Evolutionary conservation across 345 rosid species (phyloP).

Genomic region (Jatropha curcas): DNA sequence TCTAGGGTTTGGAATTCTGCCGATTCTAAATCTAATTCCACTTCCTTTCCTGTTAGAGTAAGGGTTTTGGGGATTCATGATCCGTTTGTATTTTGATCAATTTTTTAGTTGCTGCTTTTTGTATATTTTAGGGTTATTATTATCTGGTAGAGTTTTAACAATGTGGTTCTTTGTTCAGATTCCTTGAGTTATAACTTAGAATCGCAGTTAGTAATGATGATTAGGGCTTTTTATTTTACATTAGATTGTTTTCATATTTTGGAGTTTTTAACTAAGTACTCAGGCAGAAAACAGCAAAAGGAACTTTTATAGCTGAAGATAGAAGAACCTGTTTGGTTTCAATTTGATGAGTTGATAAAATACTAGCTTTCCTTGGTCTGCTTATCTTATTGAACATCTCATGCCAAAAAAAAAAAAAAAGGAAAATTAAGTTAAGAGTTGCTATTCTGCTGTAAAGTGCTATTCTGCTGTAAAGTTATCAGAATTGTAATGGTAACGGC

Average conservation of each 20-base stretch:
- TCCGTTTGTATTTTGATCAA: background rate
- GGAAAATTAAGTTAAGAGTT: no score
- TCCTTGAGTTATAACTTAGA: background rate
- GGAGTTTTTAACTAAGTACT: background rate
- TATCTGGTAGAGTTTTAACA: background rate
- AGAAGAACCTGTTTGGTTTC: background rate
- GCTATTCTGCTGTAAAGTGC: no score
- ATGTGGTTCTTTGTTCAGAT: background rate
- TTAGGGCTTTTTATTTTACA: background rate
- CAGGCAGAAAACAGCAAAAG: background rate
- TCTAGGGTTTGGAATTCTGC: conserved; percentile 55
- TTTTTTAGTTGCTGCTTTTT: background rate
- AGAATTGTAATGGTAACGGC: no score
- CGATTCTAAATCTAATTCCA: conserved; percentile 40
- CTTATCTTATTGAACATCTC: no score
- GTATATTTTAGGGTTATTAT: background rate
- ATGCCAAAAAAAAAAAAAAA: no score
- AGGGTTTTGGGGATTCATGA: background rate
- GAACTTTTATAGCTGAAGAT: background rate
- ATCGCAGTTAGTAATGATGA: background rate
- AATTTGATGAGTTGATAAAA: background rate
- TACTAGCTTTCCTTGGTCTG: no score
- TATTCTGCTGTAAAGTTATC: no score
- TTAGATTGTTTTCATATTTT: background rate
- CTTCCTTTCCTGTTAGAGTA: conserved; percentile 48